Percentiles rank a stretch among this genome's conserved stretches.
Conservation (phyloP, 169 alveolate genomes). For the Eimeria necatrix region DNA sequence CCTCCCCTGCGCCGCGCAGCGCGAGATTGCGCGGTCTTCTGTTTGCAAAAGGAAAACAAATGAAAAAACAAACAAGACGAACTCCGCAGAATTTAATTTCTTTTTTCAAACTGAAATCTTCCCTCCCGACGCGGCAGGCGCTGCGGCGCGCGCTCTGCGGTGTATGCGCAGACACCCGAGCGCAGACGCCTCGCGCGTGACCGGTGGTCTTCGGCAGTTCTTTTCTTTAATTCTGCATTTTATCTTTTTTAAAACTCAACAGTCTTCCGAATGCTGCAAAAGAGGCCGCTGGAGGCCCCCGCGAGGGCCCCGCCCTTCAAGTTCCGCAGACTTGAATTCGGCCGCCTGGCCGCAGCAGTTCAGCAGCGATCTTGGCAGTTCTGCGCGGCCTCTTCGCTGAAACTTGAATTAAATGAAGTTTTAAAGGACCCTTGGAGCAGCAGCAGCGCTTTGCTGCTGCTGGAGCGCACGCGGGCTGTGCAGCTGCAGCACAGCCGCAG, state of each 20-base stretch:
- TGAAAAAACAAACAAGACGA: neutral
- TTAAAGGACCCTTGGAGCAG: neutral
- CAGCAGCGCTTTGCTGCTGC: constrained; percentile 52
- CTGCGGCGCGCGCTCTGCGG: neutral
- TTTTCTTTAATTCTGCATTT: neutral
- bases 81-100: neutral
- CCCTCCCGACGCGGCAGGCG: too few relatives aligned
- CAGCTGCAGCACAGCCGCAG: too few relatives aligned
- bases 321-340: neutral
- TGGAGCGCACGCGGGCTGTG: neutral
- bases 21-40: neutral
- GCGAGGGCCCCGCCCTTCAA: neutral
- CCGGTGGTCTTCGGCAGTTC: neutral
- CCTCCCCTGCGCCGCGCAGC: neutral
- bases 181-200: neutral
- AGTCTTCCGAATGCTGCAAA: neutral
- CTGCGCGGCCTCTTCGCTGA: neutral
- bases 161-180: constrained; percentile 1
- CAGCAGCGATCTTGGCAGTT: neutral
- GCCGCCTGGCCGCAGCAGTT: neutral
- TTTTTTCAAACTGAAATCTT: too few relatives aligned
- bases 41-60: neutral
- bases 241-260: neutral
- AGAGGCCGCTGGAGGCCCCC: neutral
- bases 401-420: neutral